phyloP scores from a whole-genome alignment of 2,329 filamentous ascomycete genomes.

The Talaromyces sp. region DNA sequence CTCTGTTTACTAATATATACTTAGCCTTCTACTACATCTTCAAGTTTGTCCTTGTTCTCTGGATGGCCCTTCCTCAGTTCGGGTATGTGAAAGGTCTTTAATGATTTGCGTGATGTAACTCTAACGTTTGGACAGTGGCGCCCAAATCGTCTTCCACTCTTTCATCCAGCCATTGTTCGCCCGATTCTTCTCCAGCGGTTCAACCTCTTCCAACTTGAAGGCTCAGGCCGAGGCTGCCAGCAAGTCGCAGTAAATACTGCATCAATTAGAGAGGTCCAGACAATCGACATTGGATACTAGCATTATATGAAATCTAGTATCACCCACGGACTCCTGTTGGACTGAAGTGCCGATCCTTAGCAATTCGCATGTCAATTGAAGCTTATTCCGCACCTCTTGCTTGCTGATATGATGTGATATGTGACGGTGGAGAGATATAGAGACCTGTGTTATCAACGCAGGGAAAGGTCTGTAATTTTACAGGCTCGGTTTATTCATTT shows the following conservation, averaged over 20 bases:
- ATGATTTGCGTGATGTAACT: slow-evolving; percentile 16
- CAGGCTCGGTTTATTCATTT: background rate
- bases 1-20: slow-evolving; percentile 12
- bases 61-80: slow-evolving; percentile 95
- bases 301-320: background rate
- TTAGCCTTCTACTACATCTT: slow-evolving; percentile 96
- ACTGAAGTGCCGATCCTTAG: background rate
- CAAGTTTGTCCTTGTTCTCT: slow-evolving; percentile 97
- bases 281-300: slow-evolving; percentile 1
- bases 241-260: slow-evolving; percentile 46
- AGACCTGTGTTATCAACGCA: background rate
- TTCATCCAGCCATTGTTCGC: slow-evolving; percentile 88
- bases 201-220: slow-evolving; percentile 81
- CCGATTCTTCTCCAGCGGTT: slow-evolving; percentile 78
- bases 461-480: background rate
- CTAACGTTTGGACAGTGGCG: slow-evolving; percentile 61
- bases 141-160: slow-evolving; percentile 94
- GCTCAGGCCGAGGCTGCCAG: slow-evolving; percentile 75
- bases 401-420: slow-evolving; percentile 2
- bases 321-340: slow-evolving; percentile 4
- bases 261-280: slow-evolving; percentile 23
- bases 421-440: slow-evolving; percentile 4
- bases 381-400: background rate
- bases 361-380: background rate
- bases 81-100: slow-evolving; percentile 58